phyloP scores from a whole-genome alignment of 345 rosid genomes.

The Lagerstroemia speciosa region DNA sequence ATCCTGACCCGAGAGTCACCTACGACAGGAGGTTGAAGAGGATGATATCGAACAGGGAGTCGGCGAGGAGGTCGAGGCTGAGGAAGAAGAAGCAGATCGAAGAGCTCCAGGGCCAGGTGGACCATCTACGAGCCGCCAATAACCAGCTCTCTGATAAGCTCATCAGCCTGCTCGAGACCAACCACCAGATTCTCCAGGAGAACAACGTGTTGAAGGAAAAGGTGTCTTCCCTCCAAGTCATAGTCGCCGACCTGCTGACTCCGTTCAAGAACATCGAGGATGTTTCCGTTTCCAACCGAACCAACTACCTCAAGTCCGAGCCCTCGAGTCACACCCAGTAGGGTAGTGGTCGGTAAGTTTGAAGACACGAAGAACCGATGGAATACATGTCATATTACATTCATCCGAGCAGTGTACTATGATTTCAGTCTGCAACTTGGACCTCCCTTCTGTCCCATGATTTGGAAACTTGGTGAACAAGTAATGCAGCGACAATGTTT shows the following conservation, averaged over 20 bases:
- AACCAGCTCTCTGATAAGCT: slow-evolving; percentile 62
- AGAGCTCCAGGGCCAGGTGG: slow-evolving; percentile 59
- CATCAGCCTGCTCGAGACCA: slow-evolving; percentile 48
- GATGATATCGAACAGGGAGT: slow-evolving; percentile 70
- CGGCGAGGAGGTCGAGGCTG: slow-evolving; percentile 63
- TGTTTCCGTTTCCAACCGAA: slow-evolving; percentile 16
- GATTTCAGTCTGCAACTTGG: neutral
- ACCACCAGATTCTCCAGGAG: slow-evolving; percentile 63
- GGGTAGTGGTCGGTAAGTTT: neutral
- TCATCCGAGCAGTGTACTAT: neutral
- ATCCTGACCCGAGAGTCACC: neutral
- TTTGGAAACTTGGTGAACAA: neutral
- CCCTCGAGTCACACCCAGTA: neutral
- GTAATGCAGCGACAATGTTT: neutral
- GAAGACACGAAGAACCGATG: neutral
- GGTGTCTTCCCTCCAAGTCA: slow-evolving; percentile 48
- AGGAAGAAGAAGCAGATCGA: slow-evolving; percentile 70
- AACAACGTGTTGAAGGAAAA: slow-evolving; percentile 63
- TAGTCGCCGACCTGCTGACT: slow-evolving; percentile 39
- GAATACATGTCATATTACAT: neutral
- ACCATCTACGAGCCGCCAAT: slow-evolving; percentile 47
- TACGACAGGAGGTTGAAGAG: slow-evolving; percentile 59
- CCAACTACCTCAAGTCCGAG: slow-evolving; percentile 1
- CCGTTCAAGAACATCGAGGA: slow-evolving; percentile 36
- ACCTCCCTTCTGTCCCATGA: neutral